Evolutionary conservation across 129 eudicot species (phyloP).

Genomic region (Saposhnikovia divaricata): DNA sequence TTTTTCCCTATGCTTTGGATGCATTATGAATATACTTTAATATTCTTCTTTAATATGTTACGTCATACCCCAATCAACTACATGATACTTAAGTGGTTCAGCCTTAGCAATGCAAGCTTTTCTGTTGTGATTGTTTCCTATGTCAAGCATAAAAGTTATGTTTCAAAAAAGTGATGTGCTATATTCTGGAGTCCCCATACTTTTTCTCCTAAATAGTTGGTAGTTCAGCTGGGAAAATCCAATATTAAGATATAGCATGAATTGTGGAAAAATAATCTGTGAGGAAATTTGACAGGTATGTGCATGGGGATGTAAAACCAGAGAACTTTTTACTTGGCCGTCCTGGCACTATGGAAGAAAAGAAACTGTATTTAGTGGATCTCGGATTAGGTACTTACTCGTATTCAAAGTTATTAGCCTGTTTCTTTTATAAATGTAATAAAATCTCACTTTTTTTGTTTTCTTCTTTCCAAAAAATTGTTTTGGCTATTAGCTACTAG

Average conservation of each 20-base stretch:
- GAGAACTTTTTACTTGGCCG: slow-evolving; percentile 89
- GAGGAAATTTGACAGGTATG: slow-evolving; percentile 40
- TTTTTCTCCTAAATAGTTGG: not conserved
- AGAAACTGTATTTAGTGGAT: slow-evolving; percentile 72
- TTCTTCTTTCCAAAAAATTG: not conserved
- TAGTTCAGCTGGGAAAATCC: not conserved
- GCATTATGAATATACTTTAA: not conserved
- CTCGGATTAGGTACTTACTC: slow-evolving; percentile 69
- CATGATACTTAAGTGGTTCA: not conserved
- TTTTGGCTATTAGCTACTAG: slow-evolving; percentile 43
- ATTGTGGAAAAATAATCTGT: not conserved
- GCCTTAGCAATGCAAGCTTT: not conserved
- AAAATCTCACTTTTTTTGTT: not conserved
- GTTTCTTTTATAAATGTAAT: not conserved
- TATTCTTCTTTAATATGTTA: not conserved
- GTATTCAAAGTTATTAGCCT: not conserved
- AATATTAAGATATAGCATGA: not conserved
- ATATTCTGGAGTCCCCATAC: not conserved
- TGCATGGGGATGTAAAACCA: slow-evolving; percentile 93
- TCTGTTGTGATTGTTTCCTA: not conserved
- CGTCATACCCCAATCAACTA: not conserved
- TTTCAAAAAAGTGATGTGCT: not conserved
- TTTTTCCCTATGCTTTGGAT: not conserved
- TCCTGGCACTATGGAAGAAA: slow-evolving; percentile 72
- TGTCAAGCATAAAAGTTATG: not conserved